These are phyloP conservation scores for Symbiotaphrina buchneri DNA, from an alignment of 495 filamentous ascomycete genomes.

Conservation along the genomic window DNA sequence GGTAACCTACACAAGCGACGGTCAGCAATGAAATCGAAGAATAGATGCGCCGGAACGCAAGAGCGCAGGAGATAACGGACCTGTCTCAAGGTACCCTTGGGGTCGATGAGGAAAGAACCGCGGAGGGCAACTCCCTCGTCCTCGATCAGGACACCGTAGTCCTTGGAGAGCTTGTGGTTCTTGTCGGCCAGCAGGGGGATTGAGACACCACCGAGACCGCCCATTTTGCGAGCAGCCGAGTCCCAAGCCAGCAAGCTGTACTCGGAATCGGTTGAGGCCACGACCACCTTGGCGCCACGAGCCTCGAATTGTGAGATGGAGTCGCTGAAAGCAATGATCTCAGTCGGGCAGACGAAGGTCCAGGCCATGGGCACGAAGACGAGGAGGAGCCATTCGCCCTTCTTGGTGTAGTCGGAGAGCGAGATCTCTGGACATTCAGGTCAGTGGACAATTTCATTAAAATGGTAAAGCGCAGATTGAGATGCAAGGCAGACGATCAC, in stretches of 20 bases:
- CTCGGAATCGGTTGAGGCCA: conserved; percentile 24
- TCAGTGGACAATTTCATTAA: conserved; percentile 10
- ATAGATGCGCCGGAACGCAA: neutral
- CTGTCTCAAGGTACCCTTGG: conserved; percentile 26
- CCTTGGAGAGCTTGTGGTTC: conserved; percentile 26
- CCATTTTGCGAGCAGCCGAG: conserved; percentile 23
- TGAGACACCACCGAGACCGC: conserved; percentile 27
- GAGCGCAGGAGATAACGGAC: conserved; percentile 6
- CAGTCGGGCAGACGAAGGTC: conserved; percentile 29
- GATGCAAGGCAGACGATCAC: conserved; percentile 12
- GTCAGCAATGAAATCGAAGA: neutral
- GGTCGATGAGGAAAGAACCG: conserved; percentile 37
- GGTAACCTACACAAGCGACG: conserved; percentile 18
- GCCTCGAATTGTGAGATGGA: conserved; percentile 17
- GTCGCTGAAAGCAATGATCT: conserved; percentile 26
- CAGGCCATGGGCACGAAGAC: conserved; percentile 29
- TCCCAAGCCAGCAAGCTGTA: conserved; percentile 32
- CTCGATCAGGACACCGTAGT: conserved; percentile 34
- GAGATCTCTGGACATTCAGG: conserved; percentile 17
- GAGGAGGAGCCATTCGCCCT: conserved; percentile 24
- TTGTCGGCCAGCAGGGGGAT: conserved; percentile 31
- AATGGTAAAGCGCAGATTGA: conserved; percentile 6
- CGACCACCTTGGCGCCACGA: conserved; percentile 24
- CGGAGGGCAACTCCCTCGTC: conserved; percentile 30
- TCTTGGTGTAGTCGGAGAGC: conserved; percentile 17